A percentile compares a stretch with the other conserved stretches of the same genome.
phyloP scores from a whole-genome alignment of 164 flowering plant species.

The Vitis cinerea region DNA sequence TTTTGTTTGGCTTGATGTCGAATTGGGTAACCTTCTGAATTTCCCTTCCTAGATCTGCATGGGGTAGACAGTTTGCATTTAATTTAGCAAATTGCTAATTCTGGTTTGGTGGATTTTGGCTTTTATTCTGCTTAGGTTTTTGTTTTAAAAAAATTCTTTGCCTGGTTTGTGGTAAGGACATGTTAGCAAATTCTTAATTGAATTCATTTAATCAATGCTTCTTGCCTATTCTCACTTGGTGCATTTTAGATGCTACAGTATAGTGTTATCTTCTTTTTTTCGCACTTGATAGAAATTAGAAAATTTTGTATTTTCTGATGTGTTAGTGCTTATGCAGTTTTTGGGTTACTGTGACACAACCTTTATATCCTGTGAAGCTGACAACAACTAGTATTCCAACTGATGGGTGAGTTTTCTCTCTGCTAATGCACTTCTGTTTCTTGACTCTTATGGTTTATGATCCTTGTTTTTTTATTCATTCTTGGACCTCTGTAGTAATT shows the following conservation, averaged over 20 bases:
- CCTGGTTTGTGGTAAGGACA: not conserved
- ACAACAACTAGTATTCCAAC: slow-evolving; percentile 50
- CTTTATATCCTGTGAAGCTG: slow-evolving; percentile 78
- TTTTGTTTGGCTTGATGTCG: too few species aligned
- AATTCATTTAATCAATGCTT: not conserved
- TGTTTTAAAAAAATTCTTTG: not conserved
- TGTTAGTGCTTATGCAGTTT: slow-evolving; percentile 53
- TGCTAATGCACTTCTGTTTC: not conserved
- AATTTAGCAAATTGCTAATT: not conserved
- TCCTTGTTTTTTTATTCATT: not conserved
- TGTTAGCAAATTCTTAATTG: not conserved
- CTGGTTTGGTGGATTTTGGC: not conserved
- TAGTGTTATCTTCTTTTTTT: not conserved
- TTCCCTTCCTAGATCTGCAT: too few species aligned
- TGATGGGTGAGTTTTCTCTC: slow-evolving; percentile 66
- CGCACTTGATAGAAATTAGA: not conserved
- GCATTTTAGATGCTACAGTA: not conserved
- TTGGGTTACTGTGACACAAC: slow-evolving; percentile 64
- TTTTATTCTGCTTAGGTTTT: too few species aligned
- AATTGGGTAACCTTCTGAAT: too few species aligned
- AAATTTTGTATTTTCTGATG: not conserved
- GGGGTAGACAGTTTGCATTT: not conserved
- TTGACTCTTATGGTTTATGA: too few species aligned
- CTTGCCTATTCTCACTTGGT: not conserved
- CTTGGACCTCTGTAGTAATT: not conserved